Base-by-base conservation (phyloP, 345 rosid species). In the Aurinia saxatilis region DNA sequence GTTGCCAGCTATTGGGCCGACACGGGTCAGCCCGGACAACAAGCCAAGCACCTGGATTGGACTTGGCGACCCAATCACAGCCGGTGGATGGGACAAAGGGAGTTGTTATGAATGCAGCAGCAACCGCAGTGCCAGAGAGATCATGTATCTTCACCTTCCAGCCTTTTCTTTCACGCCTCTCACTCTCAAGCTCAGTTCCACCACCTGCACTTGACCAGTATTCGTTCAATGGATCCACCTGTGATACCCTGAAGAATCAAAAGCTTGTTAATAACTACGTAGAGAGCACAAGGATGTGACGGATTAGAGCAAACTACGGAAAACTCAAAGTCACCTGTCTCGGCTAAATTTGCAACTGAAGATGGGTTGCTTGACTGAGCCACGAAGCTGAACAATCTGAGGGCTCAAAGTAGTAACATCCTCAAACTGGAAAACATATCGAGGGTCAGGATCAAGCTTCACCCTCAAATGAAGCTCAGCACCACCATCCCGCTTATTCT, bases 121-220 rank as follows among this genome's bases (percentile, higher is more conserved):
- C 96, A 62, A 91, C 95, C 21, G 92, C 98, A 8, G 98, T 84
- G 61, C 98, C 98, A 42, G 95, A 91, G 68, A 88, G 95, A 75
- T 91, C 95, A 0, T 91, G 98, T 74, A 91, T 88, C 82, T 84
- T 88, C 87, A 91, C 98, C 73, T 88, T 91, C 98, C 98, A 91
- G 48, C 98, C 95, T 70, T 86, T 91, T 50, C 98, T 81, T 72
- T 91, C 98, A 55, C 95, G 83, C 73, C 96, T 78, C 67, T 86
- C 92, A 1, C 71, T 70, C 67, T 83, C 95, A 23, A 84, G 45
- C 57, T 82, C 89, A 0, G 63, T 58, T 53, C 80, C 77, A 41
- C 85, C 83, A 0, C 67, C 63, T 27, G 81, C 70, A 67, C 78
- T 74, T 49, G 87, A 77, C 87, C 90, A 85, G 67, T 81, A 83